Evolutionary conservation across 2,329 filamentous ascomycete species (phyloP).

Genomic region (Scleromitrula shiraiana): DNA sequence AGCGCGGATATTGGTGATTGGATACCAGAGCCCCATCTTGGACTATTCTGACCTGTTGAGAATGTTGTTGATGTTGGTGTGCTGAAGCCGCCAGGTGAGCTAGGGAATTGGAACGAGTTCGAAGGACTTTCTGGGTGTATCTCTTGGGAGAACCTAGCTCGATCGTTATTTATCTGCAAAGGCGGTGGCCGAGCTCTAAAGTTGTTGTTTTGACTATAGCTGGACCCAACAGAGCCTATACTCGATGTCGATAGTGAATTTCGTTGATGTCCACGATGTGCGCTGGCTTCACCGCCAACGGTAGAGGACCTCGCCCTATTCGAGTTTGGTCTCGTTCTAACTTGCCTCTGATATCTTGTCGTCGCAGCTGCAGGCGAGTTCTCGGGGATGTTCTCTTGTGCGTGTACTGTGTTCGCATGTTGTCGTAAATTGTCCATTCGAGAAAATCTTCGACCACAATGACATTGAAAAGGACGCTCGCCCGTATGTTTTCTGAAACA

Average conservation of each 20-base stretch:
- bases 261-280: constrained; percentile 68
- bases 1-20: constrained; percentile 62
- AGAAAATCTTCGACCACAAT: constrained; percentile 88
- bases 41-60: constrained; percentile 68
- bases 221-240: constrained; percentile 65
- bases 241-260: constrained; percentile 83
- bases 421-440: constrained; percentile 90
- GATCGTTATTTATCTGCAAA: constrained; percentile 63
- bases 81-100: too few species aligned
- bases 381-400: constrained; percentile 92
- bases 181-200: constrained; percentile 68
- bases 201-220: constrained; percentile 43
- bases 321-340: constrained; percentile 67
- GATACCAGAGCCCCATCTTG: constrained; percentile 60
- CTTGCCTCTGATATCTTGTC: constrained; percentile 85
- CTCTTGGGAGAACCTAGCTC: constrained; percentile 60
- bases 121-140: constrained; percentile 52
- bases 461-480: constrained; percentile 92
- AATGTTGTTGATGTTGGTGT: constrained; percentile 81
- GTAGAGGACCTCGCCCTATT: constrained; percentile 71
- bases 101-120: constrained; percentile 56
- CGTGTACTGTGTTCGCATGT: constrained; percentile 94
- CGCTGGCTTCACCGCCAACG: constrained; percentile 61
- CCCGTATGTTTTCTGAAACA: constrained; percentile 81
- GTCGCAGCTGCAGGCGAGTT: constrained; percentile 90